These are phyloP conservation scores for Crucibulum laeve DNA, from an alignment of 768 basidiomycete genomes.

Conservation along the genomic window DNA sequence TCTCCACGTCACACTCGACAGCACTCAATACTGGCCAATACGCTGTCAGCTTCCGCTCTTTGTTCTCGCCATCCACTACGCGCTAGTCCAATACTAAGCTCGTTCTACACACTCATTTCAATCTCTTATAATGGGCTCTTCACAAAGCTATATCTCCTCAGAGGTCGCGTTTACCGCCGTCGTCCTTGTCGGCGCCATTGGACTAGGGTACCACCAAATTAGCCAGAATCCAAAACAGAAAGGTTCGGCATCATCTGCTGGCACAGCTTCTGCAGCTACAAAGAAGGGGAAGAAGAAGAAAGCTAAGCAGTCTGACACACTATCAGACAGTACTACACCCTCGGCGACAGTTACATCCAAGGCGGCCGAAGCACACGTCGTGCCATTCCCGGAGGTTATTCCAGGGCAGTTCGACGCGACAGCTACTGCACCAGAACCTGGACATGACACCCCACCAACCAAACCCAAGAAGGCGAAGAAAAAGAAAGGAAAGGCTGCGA, in stretches of 20 bases:
- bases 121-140: slow-evolving; percentile 38
- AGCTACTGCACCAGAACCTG: slow-evolving; percentile 5
- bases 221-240: slow-evolving; percentile 4
- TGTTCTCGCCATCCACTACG: slow-evolving; percentile 4
- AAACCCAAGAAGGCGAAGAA: slow-evolving; percentile 33
- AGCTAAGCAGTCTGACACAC: slow-evolving; percentile 12
- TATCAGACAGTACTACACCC: slow-evolving; percentile 8
- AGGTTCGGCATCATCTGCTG: slow-evolving; percentile 1
- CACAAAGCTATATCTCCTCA: slow-evolving; percentile 37
- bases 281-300: slow-evolving; percentile 26
- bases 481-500: slow-evolving; percentile 38
- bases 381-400: slow-evolving; percentile 31
- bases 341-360: slow-evolving; percentile 10
- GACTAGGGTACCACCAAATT: slow-evolving; percentile 31
- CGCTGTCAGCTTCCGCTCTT: slow-evolving; percentile 1
- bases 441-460: slow-evolving; percentile 6
- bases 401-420: slow-evolving; percentile 41
- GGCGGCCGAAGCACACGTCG: slow-evolving; percentile 13
- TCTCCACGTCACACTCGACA: slow-evolving; percentile 18
- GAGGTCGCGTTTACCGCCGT: slow-evolving; percentile 32
- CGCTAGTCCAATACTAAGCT: too few species aligned
- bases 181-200: slow-evolving; percentile 36
- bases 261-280: not conserved
- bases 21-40: slow-evolving; percentile 3
- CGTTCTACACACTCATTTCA: slow-evolving; percentile 6